These are phyloP conservation scores for Desmodesmus armatus DNA, from an alignment of 139 green algal genomes.

Conservation along the genomic window DNA sequence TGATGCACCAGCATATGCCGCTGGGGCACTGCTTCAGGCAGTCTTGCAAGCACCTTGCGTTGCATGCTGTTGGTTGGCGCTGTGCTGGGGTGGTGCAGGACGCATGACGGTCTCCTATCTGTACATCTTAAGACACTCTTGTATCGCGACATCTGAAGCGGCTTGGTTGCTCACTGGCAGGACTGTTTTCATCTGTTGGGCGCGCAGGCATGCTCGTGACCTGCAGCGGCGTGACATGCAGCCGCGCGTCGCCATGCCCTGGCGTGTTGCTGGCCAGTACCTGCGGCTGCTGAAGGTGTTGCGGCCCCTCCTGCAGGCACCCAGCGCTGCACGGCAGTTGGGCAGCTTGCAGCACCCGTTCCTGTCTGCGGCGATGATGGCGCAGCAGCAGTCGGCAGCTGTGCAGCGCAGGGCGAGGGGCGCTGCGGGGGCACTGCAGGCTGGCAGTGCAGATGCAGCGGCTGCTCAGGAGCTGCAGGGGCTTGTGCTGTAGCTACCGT, in stretches of 20 bases:
- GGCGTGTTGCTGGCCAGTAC: slow-evolving; percentile 12
- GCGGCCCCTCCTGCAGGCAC: background rate
- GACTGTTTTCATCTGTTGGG: background rate
- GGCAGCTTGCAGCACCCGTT: slow-evolving; percentile 18
- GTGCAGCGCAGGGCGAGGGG: no score
- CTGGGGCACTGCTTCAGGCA: background rate
- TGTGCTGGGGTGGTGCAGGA: no score
- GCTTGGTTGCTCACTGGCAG: no score
- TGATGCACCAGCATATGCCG: background rate
- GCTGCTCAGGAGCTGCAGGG: no score
- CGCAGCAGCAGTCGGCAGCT: slow-evolving; percentile 3
- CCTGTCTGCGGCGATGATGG: background rate
- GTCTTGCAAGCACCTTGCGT: no score
- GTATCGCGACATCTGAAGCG: background rate
- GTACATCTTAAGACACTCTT: background rate
- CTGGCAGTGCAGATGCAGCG: no score
- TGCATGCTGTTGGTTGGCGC: no score
- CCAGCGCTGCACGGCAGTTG: background rate
- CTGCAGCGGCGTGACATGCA: background rate
- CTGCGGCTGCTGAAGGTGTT: slow-evolving; percentile 1
- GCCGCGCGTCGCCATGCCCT: slow-evolving; percentile 12
- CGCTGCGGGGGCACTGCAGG: no score
- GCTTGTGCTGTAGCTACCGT: no score
- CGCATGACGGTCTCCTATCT: background rate
- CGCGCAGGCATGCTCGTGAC: background rate